Evolutionary conservation across 805 yeast genomes (phyloP), one percentile per base, ranked within the genome.

Genomic region (Wickerhamomyces queroliae): DNA sequence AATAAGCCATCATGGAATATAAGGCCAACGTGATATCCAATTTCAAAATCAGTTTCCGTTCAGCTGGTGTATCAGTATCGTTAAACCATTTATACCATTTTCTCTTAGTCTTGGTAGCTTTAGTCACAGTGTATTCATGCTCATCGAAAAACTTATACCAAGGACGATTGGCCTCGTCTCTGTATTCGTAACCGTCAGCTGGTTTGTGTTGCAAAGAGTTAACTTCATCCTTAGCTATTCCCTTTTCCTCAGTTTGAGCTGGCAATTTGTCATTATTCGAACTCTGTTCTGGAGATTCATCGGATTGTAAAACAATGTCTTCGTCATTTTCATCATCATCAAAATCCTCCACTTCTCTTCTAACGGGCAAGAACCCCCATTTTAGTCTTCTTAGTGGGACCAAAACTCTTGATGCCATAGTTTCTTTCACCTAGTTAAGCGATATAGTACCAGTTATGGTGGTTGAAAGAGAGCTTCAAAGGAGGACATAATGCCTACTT

Each of bases 91-190:
- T 39, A 20, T 22, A 47, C 48, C 46, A 45, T 30, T 43, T 39
- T n/a, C 38, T 39, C n/a, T 25, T 29, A 5, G 30, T 22, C 25
- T 31, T 42, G 3, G 25, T 28, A 2, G 34, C 18, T 16, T 36
- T 39, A 19, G 26, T 31, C 25, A 29, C 16, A 31, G 46, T 38
- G 47, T 74, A 74, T 48, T 74, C 79, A 46, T 64, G 71, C 46
- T 74, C 80, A 48, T 74, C 80, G 59, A 75, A 75, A 46, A 70
- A 73, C 29, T 68, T 69, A 68, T 69, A 73, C 79, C 80, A 74
- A 26, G 67, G 63, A 36, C 78, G 62, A 44, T 69, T 52, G 8
- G 76, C 76, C 52, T 74, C 80, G 50, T 75, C 80, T 45, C 79
- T 59, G 49, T 66, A 69, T 49, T 73, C 78, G 11, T 36, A 7